phyloP scores from a whole-genome alignment of 495 filamentous ascomycete species.

The Aspergillus heteromorphus region DNA sequence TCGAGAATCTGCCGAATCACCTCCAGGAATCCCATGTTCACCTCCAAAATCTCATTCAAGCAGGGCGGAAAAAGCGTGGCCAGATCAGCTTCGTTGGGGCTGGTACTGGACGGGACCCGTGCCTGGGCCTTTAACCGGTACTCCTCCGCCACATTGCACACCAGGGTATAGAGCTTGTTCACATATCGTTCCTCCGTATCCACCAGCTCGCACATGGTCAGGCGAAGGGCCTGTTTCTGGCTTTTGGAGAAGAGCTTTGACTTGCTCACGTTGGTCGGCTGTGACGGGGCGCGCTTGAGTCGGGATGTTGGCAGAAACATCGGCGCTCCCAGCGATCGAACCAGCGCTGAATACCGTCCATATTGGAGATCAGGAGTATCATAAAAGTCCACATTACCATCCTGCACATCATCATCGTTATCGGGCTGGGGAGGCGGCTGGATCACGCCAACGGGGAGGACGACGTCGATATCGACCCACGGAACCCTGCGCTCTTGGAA shows the following conservation, averaged over 20 bases:
- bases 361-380: conserved; percentile 61
- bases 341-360: conserved; percentile 64
- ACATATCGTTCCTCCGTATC: conserved; percentile 96
- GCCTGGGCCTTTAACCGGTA: conserved; percentile 62
- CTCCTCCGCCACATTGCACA: conserved; percentile 68
- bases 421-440: conserved; percentile 33
- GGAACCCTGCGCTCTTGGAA: conserved; percentile 71
- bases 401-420: conserved; percentile 31
- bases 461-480: conserved; percentile 83
- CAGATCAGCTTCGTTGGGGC: conserved; percentile 66
- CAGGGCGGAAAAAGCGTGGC: conserved; percentile 75
- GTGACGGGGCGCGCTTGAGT: conserved; percentile 80
- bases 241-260: conserved; percentile 68
- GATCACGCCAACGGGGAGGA: conserved; percentile 72
- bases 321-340: conserved; percentile 72
- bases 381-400: conserved; percentile 37
- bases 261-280: conserved; percentile 69
- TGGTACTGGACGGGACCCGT: conserved; percentile 55
- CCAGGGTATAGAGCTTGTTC: conserved; percentile 72
- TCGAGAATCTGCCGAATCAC: conserved; percentile 72
- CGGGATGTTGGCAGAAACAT: conserved; percentile 85
- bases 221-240: conserved; percentile 76
- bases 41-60: conserved; percentile 66
- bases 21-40: conserved; percentile 73
- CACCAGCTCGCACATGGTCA: conserved; percentile 86